A percentile compares a stretch with the other conserved stretches of the same genome.
Evolutionary conservation across 2,329 filamentous ascomycete species (phyloP).

Genomic region (Botrytis fabae): DNA sequence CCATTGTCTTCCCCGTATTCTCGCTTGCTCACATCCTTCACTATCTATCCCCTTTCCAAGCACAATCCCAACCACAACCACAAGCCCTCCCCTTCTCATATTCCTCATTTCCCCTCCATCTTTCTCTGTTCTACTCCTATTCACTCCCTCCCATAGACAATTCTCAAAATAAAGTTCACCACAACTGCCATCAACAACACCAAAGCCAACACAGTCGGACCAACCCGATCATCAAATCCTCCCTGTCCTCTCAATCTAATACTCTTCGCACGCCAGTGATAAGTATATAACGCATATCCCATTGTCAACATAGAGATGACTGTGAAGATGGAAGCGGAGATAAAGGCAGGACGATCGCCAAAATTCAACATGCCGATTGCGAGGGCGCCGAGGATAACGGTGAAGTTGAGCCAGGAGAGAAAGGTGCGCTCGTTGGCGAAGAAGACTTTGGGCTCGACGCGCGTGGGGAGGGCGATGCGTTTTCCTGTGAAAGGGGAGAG

Average conservation of each 20-base stretch:
- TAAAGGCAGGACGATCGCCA: constrained; percentile 89
- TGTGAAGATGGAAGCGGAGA: constrained; percentile 91
- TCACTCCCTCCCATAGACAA: constrained; percentile 47
- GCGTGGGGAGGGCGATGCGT: constrained; percentile 94
- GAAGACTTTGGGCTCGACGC: constrained; percentile 99
- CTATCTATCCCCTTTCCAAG: background rate
- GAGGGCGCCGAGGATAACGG: constrained; percentile 93
- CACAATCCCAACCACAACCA: background rate
- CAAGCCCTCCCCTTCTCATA: background rate
- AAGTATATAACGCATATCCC: constrained; percentile 91
- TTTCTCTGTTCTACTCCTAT: constrained; percentile 21
- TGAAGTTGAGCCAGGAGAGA: constrained; percentile 99
- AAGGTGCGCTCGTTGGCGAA: constrained; percentile 99
- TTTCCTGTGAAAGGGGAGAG: constrained; percentile 64
- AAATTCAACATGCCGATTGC: constrained; percentile 98
- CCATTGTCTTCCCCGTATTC: background rate
- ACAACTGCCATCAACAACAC: constrained; percentile 86
- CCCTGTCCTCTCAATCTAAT: constrained; percentile 90
- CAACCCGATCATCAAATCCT: constrained; percentile 94
- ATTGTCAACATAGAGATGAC: constrained; percentile 92
- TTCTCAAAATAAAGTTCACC: constrained; percentile 89
- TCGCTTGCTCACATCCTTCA: background rate
- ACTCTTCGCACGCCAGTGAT: constrained; percentile 94
- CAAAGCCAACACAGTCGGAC: constrained; percentile 85
- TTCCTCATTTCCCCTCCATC: background rate